Base-by-base conservation (phyloP, 495 filamentous ascomycete genomes). In the Xylaria scruposa region DNA sequence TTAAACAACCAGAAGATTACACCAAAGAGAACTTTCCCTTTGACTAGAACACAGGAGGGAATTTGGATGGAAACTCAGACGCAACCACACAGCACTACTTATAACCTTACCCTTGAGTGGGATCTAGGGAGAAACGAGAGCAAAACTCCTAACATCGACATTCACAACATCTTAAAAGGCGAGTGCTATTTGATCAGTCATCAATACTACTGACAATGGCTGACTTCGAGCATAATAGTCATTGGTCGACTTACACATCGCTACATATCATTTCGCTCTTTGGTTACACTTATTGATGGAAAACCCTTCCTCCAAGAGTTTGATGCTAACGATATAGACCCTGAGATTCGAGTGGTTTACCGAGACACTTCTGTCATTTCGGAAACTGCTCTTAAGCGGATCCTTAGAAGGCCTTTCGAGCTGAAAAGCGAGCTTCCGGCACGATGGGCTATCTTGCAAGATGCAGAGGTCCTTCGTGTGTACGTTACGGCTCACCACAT, bases 51-150 rank as follows among this genome's bases (percentile, higher is more conserved):
- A n/a, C 54, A 59, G 29, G 54, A 59, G 9, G 54, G 24, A 33
- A 59, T 59, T 1, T 59, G 54, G 54, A 17, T 33, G 8, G 54
- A 59, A 17, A 7, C 29, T 19, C 54, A 33, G 9, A 19, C 24
- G 8, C 21, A 59, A 21, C 54, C 54, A 4, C 54, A n/a, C 15
- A 59, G 54, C 54, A 59, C 54, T 9, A 59, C 13, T 13, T 59
- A 59, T 9, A 59, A 59, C 31, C 54, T 59, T 21, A 59, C 54
- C 26, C 13, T 59, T n/a, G 54, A 59, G 54, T 59, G 54, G 54
- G 54, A 59, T 8, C 26, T 59, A 21, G 31, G 21, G 26, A 33
- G 29, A 29, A 33, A 59, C n/a, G n/a, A n/a, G n/a, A n/a, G n/a
- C n/a, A n/a, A n/a, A n/a, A n/a, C n/a, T 9, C 31, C 26, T 15